Conservation (phyloP, 2,329 filamentous ascomycete genomes). For the Ophiosphaerella korrae region DNA sequence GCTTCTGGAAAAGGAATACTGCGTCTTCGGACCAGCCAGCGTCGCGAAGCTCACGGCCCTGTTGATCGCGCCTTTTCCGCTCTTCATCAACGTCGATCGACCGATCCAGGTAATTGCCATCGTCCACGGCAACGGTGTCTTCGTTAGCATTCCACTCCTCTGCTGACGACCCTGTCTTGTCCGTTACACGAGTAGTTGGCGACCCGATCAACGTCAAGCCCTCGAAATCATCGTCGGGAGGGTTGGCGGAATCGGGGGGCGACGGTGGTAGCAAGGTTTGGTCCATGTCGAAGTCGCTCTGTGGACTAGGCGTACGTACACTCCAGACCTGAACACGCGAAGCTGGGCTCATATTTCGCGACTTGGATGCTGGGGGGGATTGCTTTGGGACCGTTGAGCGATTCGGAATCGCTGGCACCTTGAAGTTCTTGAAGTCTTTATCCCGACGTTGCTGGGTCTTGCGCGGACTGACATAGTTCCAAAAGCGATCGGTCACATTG, state of each 20-base stretch:
- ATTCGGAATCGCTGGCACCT: conserved; percentile 33
- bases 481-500: conserved; percentile 45
- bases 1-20: conserved; percentile 58
- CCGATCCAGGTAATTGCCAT: conserved; percentile 33
- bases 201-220: conserved; percentile 36
- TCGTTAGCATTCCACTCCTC: conserved; percentile 44
- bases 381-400: conserved; percentile 12
- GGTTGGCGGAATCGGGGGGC: conserved; percentile 32
- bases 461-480: conserved; percentile 50
- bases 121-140: conserved; percentile 42
- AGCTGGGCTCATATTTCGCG: conserved; percentile 43
- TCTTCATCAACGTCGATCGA: conserved; percentile 30
- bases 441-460: conserved; percentile 46
- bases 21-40: conserved; percentile 59
- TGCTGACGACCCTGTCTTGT: conserved; percentile 15
- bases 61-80: conserved; percentile 27
- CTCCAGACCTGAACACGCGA: conserved; percentile 31
- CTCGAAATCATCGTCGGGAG: conserved; percentile 32
- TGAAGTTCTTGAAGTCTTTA: conserved; percentile 49
- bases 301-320: conserved; percentile 25
- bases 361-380: conserved; percentile 6
- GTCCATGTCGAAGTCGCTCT: conserved; percentile 27
- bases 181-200: conserved; percentile 6
- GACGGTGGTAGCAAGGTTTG: conserved; percentile 35
- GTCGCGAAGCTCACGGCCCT: conserved; percentile 44